Conservation (phyloP, 768 basidiomycete species). For the Lactifluus hygrophoroides region DNA sequence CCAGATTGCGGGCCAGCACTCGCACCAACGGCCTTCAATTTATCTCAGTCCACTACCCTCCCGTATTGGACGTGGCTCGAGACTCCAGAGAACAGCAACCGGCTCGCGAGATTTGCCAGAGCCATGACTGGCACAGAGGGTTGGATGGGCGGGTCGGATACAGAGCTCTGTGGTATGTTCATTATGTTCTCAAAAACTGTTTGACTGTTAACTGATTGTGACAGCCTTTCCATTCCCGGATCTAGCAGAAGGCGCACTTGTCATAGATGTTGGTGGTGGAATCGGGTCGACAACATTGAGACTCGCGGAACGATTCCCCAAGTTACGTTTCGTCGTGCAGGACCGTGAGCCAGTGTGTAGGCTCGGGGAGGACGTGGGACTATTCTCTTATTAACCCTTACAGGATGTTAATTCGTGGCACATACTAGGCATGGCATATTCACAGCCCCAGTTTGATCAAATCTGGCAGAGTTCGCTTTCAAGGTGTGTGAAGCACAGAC, state of each 20-base stretch:
- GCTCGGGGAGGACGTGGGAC: conserved; percentile 34
- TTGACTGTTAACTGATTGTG: conserved; percentile 2
- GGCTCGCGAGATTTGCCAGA: conserved; percentile 62
- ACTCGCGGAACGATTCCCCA: conserved; percentile 33
- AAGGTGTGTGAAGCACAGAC: conserved; percentile 11
- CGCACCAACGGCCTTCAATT: conserved; percentile 53
- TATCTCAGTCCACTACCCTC: conserved; percentile 48
- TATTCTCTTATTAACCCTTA: neutral
- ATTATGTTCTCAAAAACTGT: neutral
- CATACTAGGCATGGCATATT: conserved; percentile 20
- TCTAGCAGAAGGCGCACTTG: conserved; percentile 39
- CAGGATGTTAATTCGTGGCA: neutral
- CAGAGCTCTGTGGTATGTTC: conserved; percentile 23
- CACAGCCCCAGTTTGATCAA: conserved; percentile 18
- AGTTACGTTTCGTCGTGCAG: conserved; percentile 50
- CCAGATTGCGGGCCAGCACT: conserved; percentile 27
- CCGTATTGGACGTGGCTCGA: conserved; percentile 71
- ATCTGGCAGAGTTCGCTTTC: conserved; percentile 19
- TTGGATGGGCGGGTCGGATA: conserved; percentile 51
- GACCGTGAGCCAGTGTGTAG: conserved; percentile 47
- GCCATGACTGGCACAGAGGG: conserved; percentile 67
- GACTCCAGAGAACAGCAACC: conserved; percentile 34
- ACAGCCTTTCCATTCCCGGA: conserved; percentile 52
- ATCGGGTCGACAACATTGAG: conserved; percentile 46
- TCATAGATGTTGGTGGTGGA: conserved; percentile 67